phyloP scores from a whole-genome alignment of 169 alveolate genomes.

The Plasmodium malariae region DNA sequence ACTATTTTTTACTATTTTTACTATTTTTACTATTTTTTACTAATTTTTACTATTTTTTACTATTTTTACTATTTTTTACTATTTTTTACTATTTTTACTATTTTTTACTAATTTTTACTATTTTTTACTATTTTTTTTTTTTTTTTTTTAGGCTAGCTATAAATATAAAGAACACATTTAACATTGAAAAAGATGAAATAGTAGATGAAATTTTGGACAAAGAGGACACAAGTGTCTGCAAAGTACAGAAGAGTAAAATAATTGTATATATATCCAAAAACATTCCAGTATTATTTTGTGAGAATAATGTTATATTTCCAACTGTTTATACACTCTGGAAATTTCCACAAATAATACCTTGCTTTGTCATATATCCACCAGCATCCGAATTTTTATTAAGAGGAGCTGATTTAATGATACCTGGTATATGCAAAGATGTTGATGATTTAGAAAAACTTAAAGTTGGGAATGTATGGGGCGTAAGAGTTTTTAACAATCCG shows the following conservation, averaged over 20 bases:
- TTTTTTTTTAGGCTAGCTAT: constrained; percentile 27
- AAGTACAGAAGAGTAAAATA: constrained; percentile 60
- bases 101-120: no score
- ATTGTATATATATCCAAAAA: constrained; percentile 44
- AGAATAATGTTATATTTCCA: constrained; percentile 36
- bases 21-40: no score
- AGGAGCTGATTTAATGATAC: constrained; percentile 82
- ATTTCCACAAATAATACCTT: constrained; percentile 72
- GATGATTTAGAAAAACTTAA: constrained; percentile 36
- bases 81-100: no score
- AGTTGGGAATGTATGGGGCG: constrained; percentile 77
- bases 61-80: no score
- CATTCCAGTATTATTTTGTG: constrained; percentile 39
- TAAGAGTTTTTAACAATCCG: constrained; percentile 76
- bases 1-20: no score
- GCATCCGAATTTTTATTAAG: constrained; percentile 77
- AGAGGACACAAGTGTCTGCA: constrained; percentile 50
- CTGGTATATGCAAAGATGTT: constrained; percentile 80
- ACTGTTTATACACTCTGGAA: constrained; percentile 80
- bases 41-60: no score
- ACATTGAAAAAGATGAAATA: constrained; percentile 49
- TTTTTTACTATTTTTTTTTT: neutral
- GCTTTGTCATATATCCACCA: constrained; percentile 75
- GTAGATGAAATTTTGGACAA: constrained; percentile 51
- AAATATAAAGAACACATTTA: constrained; percentile 29